A percentile compares a stretch with the other conserved stretches of the same genome.
Conservation (phyloP, 1,139 yeast genomes). For the Suhomyces maxii region DNA sequence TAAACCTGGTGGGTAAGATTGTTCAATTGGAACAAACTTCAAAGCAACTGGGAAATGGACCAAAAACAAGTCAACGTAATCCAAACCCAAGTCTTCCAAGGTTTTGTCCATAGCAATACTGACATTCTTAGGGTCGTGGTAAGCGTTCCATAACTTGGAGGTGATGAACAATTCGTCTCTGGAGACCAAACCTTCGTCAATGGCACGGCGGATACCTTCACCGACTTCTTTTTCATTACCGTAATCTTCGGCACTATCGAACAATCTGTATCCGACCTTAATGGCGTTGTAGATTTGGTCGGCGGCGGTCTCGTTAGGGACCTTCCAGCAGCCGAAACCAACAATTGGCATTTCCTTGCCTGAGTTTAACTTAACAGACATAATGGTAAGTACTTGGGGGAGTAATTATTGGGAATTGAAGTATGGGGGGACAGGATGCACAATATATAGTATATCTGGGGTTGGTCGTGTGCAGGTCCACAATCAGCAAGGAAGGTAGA, state of each 20-base stretch:
- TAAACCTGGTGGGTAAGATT: conserved; percentile 73
- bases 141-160: conserved; percentile 80
- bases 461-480: too few relatives aligned
- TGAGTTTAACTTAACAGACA: conserved; percentile 54
- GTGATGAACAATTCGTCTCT: conserved; percentile 75
- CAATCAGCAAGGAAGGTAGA: too few relatives aligned
- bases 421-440: too few relatives aligned
- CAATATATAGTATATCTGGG: too few relatives aligned
- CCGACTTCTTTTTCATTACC: conserved; percentile 79
- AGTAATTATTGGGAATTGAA: too few relatives aligned
- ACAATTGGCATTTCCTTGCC: conserved; percentile 63
- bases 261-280: conserved; percentile 69
- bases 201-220: conserved; percentile 61
- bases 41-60: conserved; percentile 82
- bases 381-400: conserved; percentile 10
- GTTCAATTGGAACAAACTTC: conserved; percentile 70
- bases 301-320: conserved; percentile 55
- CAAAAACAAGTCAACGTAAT: conserved; percentile 71
- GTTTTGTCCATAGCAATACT: conserved; percentile 61
- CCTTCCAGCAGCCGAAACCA: conserved; percentile 72
- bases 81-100: conserved; percentile 62
- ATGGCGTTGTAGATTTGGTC: conserved; percentile 65
- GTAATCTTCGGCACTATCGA: conserved; percentile 78
- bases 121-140: conserved; percentile 65
- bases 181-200: conserved; percentile 64